A percentile compares a stretch with the other conserved stretches of the same genome.
Conservation (phyloP, 306 rosid genomes). For the Prunus davidiana region DNA sequence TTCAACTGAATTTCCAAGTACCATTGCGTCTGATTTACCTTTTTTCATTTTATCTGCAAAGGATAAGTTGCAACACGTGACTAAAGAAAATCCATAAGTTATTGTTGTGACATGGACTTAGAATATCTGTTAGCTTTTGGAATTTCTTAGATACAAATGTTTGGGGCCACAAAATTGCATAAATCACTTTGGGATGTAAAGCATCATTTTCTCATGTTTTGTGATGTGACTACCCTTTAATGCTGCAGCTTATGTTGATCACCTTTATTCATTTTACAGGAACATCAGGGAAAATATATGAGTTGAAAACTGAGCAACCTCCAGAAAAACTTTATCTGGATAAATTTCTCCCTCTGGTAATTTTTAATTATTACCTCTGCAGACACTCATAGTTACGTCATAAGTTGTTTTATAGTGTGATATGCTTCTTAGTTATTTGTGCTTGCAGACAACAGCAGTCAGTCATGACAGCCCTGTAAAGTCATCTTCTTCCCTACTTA, state of each 20-base stretch:
- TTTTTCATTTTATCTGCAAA: not conserved
- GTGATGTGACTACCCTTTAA: constrained; percentile 11
- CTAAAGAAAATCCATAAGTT: not conserved
- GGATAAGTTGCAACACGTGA: not conserved
- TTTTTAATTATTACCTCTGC: constrained; percentile 20
- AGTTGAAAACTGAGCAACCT: constrained; percentile 35
- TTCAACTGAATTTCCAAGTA: not conserved
- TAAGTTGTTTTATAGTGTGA: constrained; percentile 16
- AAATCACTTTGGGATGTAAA: constrained; percentile 2
- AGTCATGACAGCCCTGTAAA: constrained; percentile 34
- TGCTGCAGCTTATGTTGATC: constrained; percentile 15
- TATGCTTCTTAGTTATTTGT: constrained; percentile 27
- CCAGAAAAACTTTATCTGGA: constrained; percentile 34
- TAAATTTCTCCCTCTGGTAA: constrained; percentile 44
- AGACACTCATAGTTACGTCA: not conserved
- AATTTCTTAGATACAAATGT: not conserved
- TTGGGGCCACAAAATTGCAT: not conserved
- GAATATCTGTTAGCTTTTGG: not conserved
- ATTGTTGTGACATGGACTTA: not conserved
- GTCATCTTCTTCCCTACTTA: constrained; percentile 33
- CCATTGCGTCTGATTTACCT: not conserved
- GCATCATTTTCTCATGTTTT: constrained; percentile 23
- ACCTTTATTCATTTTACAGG: constrained; percentile 30
- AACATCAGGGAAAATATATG: constrained; percentile 19
- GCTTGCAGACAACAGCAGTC: constrained; percentile 46